Evolutionary conservation across 2,329 filamentous ascomycete genomes (phyloP), one percentile per base, ranked within the genome.

Genomic region (Cephalotrichum gorgonifer): DNA sequence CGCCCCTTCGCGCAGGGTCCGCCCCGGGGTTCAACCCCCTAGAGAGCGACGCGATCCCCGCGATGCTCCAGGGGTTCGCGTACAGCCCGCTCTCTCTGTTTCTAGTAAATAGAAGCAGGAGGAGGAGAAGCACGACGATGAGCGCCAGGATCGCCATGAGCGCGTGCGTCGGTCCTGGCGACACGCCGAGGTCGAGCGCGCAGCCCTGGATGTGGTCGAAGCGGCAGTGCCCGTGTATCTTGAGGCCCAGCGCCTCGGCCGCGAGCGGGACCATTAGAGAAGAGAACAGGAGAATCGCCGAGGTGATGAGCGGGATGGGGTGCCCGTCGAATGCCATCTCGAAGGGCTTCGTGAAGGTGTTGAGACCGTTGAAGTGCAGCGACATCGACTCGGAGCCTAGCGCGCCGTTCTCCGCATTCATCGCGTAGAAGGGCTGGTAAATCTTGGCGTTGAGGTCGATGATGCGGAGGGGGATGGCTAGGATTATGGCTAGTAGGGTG

Each of bases 391-490:
- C 63, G 0, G 56, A 54, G 0, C 71, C 72, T 0, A 56, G 46
- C 0, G 66, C 67, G 5, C 71, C 72, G 1, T 58, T 55, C 0
- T 58, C 53, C 8, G 56, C 58, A 6, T 65, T 58, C 2, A 77
- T 57, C 1, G 66, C 63, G 46, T 68, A 65, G 54, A 73, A 73
- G 1, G 70, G 71, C 50, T 69, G 67, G 39, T 67, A 69, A 11
- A 67, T 60, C 47, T 68, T 67, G 1, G 62, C 66, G 49, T 66
- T 64, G 46, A 62, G 58, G 51, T 70, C 66, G 48, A 72, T 54
- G 20, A 70, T 60, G 3, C 68, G 62, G 30, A 71, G 61, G 0
- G 64, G 63, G 43, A 71, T 64, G 9, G 62, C 60, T 2, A 71
- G 58, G 14, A 65, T 47, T 1, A 72, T 61, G 15, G 66, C 66